Base-by-base conservation (phyloP, 163 green algal genomes). In the Scenedesmus sp. region DNA sequence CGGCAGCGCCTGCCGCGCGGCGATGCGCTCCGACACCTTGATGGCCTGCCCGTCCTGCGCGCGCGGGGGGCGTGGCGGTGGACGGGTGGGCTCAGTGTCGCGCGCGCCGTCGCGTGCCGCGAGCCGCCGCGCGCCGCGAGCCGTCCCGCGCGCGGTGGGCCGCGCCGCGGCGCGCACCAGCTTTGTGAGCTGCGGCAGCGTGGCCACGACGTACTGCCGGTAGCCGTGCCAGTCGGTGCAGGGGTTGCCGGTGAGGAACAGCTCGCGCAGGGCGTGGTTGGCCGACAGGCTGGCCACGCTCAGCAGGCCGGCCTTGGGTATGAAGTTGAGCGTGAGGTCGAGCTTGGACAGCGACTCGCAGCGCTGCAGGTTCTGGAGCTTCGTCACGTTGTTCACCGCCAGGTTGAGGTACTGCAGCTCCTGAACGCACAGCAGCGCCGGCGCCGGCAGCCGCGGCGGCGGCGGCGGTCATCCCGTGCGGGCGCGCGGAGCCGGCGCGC, bases 321-420 rank as follows among this genome's bases (percentile, higher is more conserved):
- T 75, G 60, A 97, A 97, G 84, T 98, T 98, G 45, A 96, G 84
- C 3, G 94, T 97, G 0, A 98, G 86, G 85, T 98, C 95, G 24
- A 98, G 87, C 78, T 95, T 95, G 9, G 82, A 67, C 3, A 98
- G 86, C 0, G 89, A 95, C 84, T 98, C 95, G 79, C 94, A 98
- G 15, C 89, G 84, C 70, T 96, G 87, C 75, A 98, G 82, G 78
- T 96, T 95, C 75, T 97, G 84, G 11, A 98, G 77, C 57, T 89
- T 91, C 0, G 80, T 91, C 28, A 98, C 89, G 77, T 97, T 97
- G 86, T 98, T 98, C 11, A 98, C 60, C 0, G 95, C 93, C 28
- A 98, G 33, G 82, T 98, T 98, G 5, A 97, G 64, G 33, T 83
- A 77, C 28, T 71, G 42, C 26, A 83, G 66, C 22, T 77, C 64